Evolutionary conservation across 2,329 filamentous ascomycete species (phyloP).

Genomic region (Thielaviopsis cerberus): DNA sequence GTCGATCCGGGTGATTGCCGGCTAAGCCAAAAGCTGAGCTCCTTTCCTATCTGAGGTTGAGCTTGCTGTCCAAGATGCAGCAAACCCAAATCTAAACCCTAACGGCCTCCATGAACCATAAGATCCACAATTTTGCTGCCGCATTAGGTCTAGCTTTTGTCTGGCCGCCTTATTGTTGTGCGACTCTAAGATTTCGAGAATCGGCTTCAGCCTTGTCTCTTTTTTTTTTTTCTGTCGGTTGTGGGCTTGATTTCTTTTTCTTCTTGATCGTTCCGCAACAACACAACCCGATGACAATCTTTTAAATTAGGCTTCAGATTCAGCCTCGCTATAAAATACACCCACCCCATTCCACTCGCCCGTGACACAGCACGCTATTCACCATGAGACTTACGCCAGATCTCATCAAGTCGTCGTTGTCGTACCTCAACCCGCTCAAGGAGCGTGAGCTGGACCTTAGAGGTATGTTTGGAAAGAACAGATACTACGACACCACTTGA

Average conservation of each 20-base stretch:
- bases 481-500: conserved; percentile 71
- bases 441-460: conserved; percentile 97
- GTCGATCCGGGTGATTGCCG: conserved; percentile 1
- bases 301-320: not conserved
- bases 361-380: conserved; percentile 12
- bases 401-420: conserved; percentile 82
- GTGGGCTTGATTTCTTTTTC: not conserved
- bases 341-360: not conserved
- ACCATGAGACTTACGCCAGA: conserved; percentile 89
- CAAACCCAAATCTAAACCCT: not conserved
- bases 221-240: not conserved
- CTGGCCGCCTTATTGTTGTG: not conserved
- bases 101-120: not conserved
- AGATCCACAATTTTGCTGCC: not conserved
- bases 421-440: conserved; percentile 95
- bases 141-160: not conserved
- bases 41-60: not conserved
- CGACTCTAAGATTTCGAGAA: conserved; percentile 1
- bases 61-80: not conserved
- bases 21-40: not conserved
- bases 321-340: not conserved
- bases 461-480: conserved; percentile 94
- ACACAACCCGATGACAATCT: not conserved
- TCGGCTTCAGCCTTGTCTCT: conserved; percentile 10
- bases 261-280: not conserved